These are phyloP conservation scores for Penicillium antarcticum DNA, from an alignment of 495 filamentous ascomycete genomes.

Conservation along the genomic window DNA sequence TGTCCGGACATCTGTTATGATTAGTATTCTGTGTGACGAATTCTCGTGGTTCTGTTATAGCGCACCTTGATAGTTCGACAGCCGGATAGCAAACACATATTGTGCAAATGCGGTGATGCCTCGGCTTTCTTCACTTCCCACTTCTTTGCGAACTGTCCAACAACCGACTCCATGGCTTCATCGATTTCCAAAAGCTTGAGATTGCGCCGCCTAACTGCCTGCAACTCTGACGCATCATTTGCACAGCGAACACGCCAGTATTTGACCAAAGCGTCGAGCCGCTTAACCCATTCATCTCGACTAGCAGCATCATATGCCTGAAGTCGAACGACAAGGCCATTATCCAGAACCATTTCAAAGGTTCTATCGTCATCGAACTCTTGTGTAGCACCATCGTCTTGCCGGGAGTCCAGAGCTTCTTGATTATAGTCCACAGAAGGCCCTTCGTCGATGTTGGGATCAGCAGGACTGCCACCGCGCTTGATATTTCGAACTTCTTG, in stretches of 20 bases:
- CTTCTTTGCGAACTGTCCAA: constrained; percentile 67
- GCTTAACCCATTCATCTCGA: constrained; percentile 62
- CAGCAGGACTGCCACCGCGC: constrained; percentile 47
- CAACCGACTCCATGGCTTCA: constrained; percentile 63
- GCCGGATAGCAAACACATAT: constrained; percentile 63
- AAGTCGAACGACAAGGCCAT: constrained; percentile 63
- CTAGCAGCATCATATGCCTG: constrained; percentile 59
- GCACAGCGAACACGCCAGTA: constrained; percentile 64
- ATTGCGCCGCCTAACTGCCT: constrained; percentile 56
- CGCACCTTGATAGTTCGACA: constrained; percentile 63
- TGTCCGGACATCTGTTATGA: constrained; percentile 54
- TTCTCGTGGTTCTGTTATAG: neutral
- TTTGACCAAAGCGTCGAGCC: constrained; percentile 54
- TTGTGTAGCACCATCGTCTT: constrained; percentile 51
- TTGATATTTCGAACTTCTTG: constrained; percentile 53
- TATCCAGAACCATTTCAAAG: constrained; percentile 62
- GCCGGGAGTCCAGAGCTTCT: constrained; percentile 40
- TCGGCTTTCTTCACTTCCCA: constrained; percentile 70
- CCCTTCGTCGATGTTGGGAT: constrained; percentile 47
- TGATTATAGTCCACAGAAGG: constrained; percentile 49
- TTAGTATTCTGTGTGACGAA: neutral
- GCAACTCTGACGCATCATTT: constrained; percentile 55
- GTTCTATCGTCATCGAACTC: constrained; percentile 56
- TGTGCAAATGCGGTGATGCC: constrained; percentile 64
- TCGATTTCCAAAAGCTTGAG: constrained; percentile 63